phyloP scores from a whole-genome alignment of 805 yeast genomes.

The Ogataea degrootiae region DNA sequence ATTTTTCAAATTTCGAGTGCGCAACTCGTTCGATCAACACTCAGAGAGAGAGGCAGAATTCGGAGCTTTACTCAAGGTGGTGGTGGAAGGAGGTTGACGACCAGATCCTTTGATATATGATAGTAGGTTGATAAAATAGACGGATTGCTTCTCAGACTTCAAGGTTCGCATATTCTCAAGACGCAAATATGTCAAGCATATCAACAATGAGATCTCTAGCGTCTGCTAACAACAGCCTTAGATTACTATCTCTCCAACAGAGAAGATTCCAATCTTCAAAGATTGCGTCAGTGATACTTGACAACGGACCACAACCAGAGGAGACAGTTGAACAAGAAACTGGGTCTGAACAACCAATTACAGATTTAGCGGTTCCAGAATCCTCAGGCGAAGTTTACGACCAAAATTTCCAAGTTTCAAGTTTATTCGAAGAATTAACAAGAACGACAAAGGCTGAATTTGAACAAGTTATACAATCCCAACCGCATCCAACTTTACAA shows the following conservation, averaged over 20 bases:
- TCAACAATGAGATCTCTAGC: conserved; percentile 3
- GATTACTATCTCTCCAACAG: neutral
- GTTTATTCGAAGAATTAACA: conserved; percentile 10
- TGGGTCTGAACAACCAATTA: neutral
- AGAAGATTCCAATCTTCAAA: conserved; percentile 1
- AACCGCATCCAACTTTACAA: conserved; percentile 25
- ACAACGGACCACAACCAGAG: neutral
- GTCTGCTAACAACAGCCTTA: neutral
- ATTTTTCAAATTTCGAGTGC: no score
- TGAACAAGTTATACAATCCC: conserved; percentile 20
- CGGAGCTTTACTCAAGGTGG: no score
- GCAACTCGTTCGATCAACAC: no score
- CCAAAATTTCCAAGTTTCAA: neutral
- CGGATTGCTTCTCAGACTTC: no score
- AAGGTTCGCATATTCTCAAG: no score
- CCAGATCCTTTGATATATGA: no score
- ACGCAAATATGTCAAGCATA: neutral
- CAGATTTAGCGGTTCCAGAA: neutral
- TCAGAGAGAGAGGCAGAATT: no score
- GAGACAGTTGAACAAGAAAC: neutral
- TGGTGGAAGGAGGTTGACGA: no score
- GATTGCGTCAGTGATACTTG: neutral
- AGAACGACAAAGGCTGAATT: conserved; percentile 22
- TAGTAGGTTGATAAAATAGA: no score
- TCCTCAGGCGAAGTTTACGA: neutral